These are phyloP conservation scores for Malassezia brasiliensis DNA, from an alignment of 1,284 basidiomycete genomes.

Conservation along the genomic window DNA sequence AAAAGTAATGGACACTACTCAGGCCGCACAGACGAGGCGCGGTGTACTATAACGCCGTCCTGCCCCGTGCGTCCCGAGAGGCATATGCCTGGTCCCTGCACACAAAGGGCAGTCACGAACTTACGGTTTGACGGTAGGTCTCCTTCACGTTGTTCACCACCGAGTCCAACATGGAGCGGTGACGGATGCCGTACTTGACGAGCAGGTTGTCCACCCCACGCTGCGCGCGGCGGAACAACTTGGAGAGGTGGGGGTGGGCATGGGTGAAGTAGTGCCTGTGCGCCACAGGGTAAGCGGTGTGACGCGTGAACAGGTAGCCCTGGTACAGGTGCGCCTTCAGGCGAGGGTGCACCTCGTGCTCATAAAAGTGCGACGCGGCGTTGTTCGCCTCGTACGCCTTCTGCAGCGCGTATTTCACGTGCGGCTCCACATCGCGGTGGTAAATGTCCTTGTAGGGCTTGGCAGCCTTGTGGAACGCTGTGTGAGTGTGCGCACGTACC, in stretches of 20 bases:
- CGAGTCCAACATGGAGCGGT: constrained; percentile 3
- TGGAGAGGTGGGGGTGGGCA: constrained; percentile 15
- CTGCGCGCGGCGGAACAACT: background rate
- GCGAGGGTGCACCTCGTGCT: constrained; percentile 35
- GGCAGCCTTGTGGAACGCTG: background rate
- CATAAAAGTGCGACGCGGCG: constrained; percentile 29
- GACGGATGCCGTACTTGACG: constrained; percentile 11
- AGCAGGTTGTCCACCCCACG: constrained; percentile 8
- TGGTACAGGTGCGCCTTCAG: constrained; percentile 24
- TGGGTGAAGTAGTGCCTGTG: constrained; percentile 16
- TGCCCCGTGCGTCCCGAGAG: background rate
- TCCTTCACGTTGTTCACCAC: constrained; percentile 11
- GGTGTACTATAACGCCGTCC: background rate
- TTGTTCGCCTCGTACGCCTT: constrained; percentile 24
- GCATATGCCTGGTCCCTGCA: background rate
- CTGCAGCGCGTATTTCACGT: constrained; percentile 26
- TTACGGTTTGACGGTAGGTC: constrained; percentile 6
- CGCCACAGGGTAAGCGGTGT: constrained; percentile 11
- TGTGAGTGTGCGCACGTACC: constrained; percentile 18
- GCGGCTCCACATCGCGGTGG: constrained; percentile 42
- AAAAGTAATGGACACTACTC: background rate
- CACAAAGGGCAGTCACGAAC: constrained; percentile 3
- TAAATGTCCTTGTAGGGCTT: background rate
- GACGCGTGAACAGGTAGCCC: constrained; percentile 26
- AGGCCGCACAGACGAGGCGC: constrained; percentile 5